Evolutionary conservation across 2,329 filamentous ascomycete genomes (phyloP).

Genomic region (Tolypocladium ovalisporum): DNA sequence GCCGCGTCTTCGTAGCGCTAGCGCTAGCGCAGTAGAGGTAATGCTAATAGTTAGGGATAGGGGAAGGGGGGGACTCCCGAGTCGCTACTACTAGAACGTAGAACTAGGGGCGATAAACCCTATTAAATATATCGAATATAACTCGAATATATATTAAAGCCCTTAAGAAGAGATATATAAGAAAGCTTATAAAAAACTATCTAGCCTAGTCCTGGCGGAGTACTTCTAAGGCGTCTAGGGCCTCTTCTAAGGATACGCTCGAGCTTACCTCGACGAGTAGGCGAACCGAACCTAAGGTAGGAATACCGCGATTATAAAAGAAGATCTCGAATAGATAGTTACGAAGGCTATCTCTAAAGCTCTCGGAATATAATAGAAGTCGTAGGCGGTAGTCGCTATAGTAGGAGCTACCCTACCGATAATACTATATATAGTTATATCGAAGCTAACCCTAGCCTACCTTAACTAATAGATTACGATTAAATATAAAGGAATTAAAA

Average conservation of each 20-base stretch:
- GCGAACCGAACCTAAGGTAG: too few species aligned
- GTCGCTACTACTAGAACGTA: not conserved
- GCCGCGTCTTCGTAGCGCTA: not conserved
- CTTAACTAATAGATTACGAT: not conserved
- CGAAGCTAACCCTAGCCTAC: too few species aligned
- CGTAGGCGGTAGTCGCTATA: not conserved
- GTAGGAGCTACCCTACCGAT: too few species aligned
- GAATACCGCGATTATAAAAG: not conserved
- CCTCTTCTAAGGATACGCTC: not conserved
- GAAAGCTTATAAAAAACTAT: not conserved
- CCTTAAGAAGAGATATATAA: not conserved
- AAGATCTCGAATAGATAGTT: not conserved
- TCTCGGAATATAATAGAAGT: not conserved
- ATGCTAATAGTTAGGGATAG: not conserved
- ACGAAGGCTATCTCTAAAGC: too few species aligned
- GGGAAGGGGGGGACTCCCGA: not conserved
- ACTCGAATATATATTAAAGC: not conserved
- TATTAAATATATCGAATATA: not conserved
- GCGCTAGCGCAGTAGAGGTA: not conserved
- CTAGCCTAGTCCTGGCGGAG: not conserved
- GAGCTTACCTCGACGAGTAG: not conserved
- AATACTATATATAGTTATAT: too few species aligned
- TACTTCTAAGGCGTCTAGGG: not conserved
- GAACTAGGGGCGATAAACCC: not conserved
- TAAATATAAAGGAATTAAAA: too few species aligned